A percentile compares a stretch with the other conserved stretches of the same genome.
These are phyloP conservation scores for Raphidocelis subcapitata DNA, from an alignment of 139 green algal genomes.

Conservation along the genomic window DNA sequence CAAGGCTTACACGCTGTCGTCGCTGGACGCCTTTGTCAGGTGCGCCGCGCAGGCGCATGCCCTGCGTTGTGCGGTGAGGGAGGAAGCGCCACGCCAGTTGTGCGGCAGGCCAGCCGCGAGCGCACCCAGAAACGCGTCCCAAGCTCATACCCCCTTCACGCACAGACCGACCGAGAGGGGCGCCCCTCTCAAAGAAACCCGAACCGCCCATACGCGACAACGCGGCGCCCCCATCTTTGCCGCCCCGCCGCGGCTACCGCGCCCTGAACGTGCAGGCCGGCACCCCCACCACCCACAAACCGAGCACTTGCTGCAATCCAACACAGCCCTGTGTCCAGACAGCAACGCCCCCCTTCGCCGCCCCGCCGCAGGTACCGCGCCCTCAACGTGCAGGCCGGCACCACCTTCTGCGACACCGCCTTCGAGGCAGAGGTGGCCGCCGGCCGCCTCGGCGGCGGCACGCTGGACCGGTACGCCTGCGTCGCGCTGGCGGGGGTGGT, in stretches of 20 bases:
- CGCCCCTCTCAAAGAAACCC: no score
- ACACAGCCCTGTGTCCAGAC: neutral
- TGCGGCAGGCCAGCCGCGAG: no score
- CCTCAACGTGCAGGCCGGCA: constrained; percentile 95
- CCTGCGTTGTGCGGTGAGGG: neutral
- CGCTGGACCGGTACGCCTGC: constrained; percentile 78
- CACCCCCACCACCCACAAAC: constrained; percentile 91
- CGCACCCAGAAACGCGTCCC: no score
- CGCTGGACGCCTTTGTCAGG: constrained; percentile 77
- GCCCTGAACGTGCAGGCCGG: constrained; percentile 95
- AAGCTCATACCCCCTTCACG: no score
- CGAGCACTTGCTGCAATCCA: no score
- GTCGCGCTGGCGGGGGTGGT: constrained; percentile 85
- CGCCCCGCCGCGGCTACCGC: constrained; percentile 51
- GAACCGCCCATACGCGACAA: no score
- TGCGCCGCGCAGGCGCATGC: neutral
- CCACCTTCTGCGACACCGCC: constrained; percentile 87
- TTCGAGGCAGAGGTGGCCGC: constrained; percentile 83
- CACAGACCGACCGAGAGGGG: no score
- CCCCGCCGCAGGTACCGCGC: constrained; percentile 56
- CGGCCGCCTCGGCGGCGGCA: constrained; percentile 60
- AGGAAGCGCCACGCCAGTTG: no score
- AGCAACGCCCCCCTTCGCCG: neutral
- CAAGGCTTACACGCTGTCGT: constrained; percentile 84
- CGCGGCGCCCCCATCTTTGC: no score